Conservation (phyloP, 1,139 yeast species). For the Yarrowia galli region DNA sequence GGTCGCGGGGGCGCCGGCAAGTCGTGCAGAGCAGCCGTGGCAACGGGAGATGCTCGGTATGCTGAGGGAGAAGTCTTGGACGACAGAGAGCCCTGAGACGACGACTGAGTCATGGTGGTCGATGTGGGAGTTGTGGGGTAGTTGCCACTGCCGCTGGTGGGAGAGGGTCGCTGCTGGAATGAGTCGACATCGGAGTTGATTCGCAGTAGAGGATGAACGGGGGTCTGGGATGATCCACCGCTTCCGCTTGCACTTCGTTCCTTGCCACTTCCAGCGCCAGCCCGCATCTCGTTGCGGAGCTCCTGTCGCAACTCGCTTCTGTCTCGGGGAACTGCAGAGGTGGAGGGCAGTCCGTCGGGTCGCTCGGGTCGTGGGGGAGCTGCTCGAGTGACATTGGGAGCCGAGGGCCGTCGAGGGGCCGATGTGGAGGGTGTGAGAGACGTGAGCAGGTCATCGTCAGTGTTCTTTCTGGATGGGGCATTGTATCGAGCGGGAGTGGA, state of each 20-base stretch:
- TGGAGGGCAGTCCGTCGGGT: constrained; percentile 19
- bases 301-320: constrained; percentile 23
- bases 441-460: constrained; percentile 17
- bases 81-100: constrained; percentile 32
- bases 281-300: constrained; percentile 28
- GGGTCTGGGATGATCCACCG: not conserved
- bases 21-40: constrained; percentile 21
- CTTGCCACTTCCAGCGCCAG: not conserved
- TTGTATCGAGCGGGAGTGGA: constrained; percentile 11
- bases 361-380: constrained; percentile 32
- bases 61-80: constrained; percentile 25
- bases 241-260: not conserved
- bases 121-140: constrained; percentile 32
- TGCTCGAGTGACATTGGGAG: constrained; percentile 6
- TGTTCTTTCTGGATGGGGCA: not conserved
- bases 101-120: constrained; percentile 31
- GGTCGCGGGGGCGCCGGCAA: constrained; percentile 27
- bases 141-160: not conserved
- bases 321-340: not conserved
- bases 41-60: constrained; percentile 25
- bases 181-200: constrained; percentile 29
- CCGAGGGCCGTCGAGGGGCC: constrained; percentile 11
- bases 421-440: constrained; percentile 19
- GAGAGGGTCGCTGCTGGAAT: constrained; percentile 1
- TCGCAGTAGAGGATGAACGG: constrained; percentile 23